Evolutionary conservation across 2,329 filamentous ascomycete species (phyloP).

Genomic region (Nemania diffusa): DNA sequence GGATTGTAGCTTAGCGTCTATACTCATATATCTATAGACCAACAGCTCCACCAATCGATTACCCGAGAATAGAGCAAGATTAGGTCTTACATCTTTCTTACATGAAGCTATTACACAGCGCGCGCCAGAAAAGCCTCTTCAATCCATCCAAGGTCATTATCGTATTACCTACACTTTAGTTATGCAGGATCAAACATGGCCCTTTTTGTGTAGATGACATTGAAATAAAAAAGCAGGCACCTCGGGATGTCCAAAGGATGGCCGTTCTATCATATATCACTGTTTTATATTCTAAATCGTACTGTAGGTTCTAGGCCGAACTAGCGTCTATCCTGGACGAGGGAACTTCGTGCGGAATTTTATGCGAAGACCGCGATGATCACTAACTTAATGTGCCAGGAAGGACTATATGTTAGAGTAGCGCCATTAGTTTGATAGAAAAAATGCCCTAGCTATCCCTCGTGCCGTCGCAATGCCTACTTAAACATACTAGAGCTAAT

Average conservation of each 20-base stretch:
- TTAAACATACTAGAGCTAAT: no score
- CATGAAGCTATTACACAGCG: conserved; percentile 12
- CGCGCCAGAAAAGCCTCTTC: neutral
- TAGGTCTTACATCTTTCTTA: neutral
- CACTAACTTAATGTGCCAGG: no score
- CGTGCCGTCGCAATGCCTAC: neutral
- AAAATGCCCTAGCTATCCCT: neutral
- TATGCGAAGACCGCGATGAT: neutral
- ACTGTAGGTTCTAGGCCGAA: conserved; percentile 13
- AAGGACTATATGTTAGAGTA: neutral
- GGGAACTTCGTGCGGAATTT: conserved; percentile 11
- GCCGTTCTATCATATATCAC: neutral
- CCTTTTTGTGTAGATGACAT: no score
- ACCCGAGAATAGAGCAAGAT: neutral
- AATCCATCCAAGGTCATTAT: no score
- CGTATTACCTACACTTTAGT: no score
- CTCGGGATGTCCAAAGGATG: neutral
- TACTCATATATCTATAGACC: neutral
- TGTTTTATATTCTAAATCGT: neutral
- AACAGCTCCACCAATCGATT: neutral
- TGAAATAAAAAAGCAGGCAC: no score
- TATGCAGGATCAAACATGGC: no score
- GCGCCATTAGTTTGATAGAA: neutral
- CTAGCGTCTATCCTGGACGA: conserved; percentile 13
- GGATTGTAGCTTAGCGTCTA: neutral